A percentile compares a stretch with the other conserved stretches of the same genome.
phyloP scores from a whole-genome alignment of 306 rosid genomes.

The Comarum palustre region DNA sequence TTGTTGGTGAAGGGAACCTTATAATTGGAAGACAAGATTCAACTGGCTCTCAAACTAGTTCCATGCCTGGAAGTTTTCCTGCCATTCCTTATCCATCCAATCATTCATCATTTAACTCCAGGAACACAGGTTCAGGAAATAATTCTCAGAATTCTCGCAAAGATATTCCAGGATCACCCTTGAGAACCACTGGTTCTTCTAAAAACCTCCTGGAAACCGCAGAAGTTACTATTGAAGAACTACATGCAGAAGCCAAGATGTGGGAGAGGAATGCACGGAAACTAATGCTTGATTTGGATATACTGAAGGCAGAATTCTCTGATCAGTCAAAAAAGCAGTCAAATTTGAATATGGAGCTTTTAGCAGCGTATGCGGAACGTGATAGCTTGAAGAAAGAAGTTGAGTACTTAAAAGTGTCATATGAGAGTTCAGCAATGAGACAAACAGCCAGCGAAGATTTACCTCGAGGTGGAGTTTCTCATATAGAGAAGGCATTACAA shows the following conservation, averaged over 20 bases:
- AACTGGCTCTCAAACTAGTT: slow-evolving; percentile 29
- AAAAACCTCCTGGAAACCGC: slow-evolving; percentile 45
- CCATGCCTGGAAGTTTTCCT: slow-evolving; percentile 19
- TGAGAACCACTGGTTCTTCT: slow-evolving; percentile 19
- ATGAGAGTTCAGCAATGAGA: slow-evolving; percentile 36
- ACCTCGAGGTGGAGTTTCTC: slow-evolving; percentile 39
- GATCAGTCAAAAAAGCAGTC: slow-evolving; percentile 53
- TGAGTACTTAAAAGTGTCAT: slow-evolving; percentile 45
- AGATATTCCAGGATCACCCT: slow-evolving; percentile 30
- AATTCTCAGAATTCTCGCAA: slow-evolving; percentile 25
- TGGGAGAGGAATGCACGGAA: slow-evolving; percentile 91
- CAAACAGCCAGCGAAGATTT: slow-evolving; percentile 39
- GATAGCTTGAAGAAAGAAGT: slow-evolving; percentile 53
- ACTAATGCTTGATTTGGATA: slow-evolving; percentile 71
- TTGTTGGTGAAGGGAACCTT: slow-evolving; percentile 23
- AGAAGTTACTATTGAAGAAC: slow-evolving; percentile 53
- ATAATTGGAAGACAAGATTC: slow-evolving; percentile 40
- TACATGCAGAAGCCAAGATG: slow-evolving; percentile 91
- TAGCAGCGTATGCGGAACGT: slow-evolving; percentile 47
- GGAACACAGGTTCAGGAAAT: slow-evolving; percentile 32
- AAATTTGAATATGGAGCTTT: slow-evolving; percentile 54
- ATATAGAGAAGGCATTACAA: slow-evolving; percentile 44
- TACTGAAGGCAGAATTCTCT: slow-evolving; percentile 55
- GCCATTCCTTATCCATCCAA: slow-evolving; percentile 17
- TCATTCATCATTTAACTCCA: slow-evolving; percentile 37